A percentile compares a stretch with the other conserved stretches of the same genome.
Conservation (phyloP, 176 grass and related monocot species). For the Musa troglodytarum region DNA sequence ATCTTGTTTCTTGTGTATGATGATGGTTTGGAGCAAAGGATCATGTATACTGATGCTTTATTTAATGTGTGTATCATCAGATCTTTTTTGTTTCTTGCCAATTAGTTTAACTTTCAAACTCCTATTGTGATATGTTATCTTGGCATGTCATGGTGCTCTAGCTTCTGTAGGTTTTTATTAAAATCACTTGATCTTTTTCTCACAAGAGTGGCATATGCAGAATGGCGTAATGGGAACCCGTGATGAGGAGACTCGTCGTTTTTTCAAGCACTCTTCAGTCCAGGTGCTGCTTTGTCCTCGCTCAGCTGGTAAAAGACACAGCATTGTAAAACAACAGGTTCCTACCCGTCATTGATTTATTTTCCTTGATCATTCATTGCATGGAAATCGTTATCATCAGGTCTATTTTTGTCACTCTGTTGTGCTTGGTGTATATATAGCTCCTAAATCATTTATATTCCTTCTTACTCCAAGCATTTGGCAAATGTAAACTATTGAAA, state of each 20-base stretch:
- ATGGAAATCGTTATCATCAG: background rate
- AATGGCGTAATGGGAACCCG: conserved; percentile 65
- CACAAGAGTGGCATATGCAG: conserved; percentile 23
- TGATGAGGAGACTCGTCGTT: conserved; percentile 64
- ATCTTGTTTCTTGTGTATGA: too few species aligned
- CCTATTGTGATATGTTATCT: background rate
- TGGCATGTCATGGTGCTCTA: background rate
- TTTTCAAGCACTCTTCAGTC: conserved; percentile 95
- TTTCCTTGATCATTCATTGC: background rate
- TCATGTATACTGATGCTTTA: too few species aligned
- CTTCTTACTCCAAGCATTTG: background rate
- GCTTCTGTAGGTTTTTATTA: background rate
- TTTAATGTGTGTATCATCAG: too few species aligned
- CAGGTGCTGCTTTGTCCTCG: conserved; percentile 69
- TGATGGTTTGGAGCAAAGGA: too few species aligned
- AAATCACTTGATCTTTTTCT: background rate
- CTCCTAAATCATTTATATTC: background rate
- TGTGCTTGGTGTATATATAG: background rate
- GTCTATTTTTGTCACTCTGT: background rate
- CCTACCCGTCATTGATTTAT: background rate
- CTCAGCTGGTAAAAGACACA: conserved; percentile 64
- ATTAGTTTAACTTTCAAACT: too few species aligned
- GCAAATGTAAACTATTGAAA: background rate
- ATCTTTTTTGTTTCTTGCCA: too few species aligned
- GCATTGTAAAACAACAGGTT: conserved; percentile 77